phyloP scores from a whole-genome alignment of 108 stramenopile genomes.

The Hondaea fermentalgiana region DNA sequence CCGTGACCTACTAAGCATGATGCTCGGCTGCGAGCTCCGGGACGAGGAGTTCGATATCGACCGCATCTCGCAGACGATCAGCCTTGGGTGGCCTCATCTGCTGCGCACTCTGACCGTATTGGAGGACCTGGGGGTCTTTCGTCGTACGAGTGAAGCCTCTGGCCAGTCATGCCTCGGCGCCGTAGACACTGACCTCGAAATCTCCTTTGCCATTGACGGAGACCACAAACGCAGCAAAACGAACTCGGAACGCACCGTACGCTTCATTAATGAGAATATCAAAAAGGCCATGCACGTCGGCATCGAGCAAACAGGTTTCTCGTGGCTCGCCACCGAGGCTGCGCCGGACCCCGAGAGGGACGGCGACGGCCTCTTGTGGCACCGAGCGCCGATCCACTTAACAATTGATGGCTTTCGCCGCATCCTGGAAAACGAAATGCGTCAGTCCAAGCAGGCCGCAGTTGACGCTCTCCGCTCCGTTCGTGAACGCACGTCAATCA shows the following conservation, averaged over 20 bases:
- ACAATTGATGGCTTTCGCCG: not conserved
- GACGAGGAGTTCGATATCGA: not conserved
- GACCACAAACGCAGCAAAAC: not conserved
- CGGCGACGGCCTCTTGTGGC: not conserved
- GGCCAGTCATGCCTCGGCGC: not conserved
- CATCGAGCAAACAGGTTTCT: not conserved
- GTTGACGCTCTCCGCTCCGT: not conserved
- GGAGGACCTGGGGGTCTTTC: not conserved
- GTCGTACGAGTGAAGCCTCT: not conserved
- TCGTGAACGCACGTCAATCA: not conserved
- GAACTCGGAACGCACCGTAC: not conserved
- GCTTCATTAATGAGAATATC: not conserved
- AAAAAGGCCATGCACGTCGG: not conserved
- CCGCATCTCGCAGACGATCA: not conserved
- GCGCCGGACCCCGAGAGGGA: not conserved
- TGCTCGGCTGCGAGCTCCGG: not conserved
- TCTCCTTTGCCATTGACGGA: not conserved
- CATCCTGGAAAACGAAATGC: not conserved
- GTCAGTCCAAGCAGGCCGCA: not conserved
- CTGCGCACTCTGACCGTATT: not conserved
- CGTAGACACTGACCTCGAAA: not conserved
- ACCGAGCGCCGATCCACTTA: not conserved
- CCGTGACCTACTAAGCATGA: not conserved
- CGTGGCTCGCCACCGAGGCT: not conserved
- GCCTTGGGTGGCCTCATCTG: not conserved